These are phyloP conservation scores for Oemleria cerasiformis DNA, from an alignment of 306 rosid genomes.

Conservation along the genomic window DNA sequence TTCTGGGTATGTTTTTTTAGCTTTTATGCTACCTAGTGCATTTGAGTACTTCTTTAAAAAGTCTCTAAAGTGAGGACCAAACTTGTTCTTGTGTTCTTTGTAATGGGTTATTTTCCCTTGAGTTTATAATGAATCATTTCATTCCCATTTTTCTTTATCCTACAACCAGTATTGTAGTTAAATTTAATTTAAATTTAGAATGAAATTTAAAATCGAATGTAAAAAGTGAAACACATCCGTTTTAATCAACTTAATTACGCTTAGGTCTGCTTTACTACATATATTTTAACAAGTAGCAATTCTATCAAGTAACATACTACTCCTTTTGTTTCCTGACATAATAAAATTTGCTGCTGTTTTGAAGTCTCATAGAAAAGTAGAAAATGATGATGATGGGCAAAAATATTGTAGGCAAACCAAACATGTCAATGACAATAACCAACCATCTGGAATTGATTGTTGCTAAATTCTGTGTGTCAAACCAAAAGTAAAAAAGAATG, in stretches of 20 bases:
- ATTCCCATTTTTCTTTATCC: background rate
- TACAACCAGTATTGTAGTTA: background rate
- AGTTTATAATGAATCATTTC: background rate
- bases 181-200: too few species aligned
- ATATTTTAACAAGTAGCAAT: too few species aligned
- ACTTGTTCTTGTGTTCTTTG: slow-evolving; percentile 14
- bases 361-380: background rate
- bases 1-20: slow-evolving; percentile 21
- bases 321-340: background rate
- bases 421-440: background rate
- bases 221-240: too few species aligned
- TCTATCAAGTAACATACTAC: background rate
- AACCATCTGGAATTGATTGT: background rate
- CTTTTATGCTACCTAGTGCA: background rate
- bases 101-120: slow-evolving; percentile 4
- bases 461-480: background rate
- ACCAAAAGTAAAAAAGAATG: background rate
- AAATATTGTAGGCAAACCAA: background rate
- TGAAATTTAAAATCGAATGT: too few species aligned
- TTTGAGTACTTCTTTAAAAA: background rate
- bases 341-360: background rate
- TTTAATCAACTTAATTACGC: too few species aligned
- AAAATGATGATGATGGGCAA: background rate
- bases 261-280: too few species aligned
- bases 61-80: background rate